Percentiles rank a stretch among this genome's conserved stretches.
These are phyloP conservation scores for Ochromonas danica DNA, from an alignment of 108 stramenopile species.

Conservation along the genomic window DNA sequence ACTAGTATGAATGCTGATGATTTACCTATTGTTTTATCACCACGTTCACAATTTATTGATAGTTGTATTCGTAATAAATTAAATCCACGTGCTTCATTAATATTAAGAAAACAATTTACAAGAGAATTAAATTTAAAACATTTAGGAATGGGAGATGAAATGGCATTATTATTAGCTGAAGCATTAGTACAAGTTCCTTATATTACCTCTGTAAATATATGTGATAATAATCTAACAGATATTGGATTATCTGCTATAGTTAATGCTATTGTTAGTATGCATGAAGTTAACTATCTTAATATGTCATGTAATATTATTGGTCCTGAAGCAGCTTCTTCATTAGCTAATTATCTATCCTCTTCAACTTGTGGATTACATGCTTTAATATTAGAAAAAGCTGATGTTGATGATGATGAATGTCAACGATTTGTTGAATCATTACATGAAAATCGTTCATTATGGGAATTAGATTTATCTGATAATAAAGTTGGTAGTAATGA, in stretches of 20 bases:
- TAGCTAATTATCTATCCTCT: background rate
- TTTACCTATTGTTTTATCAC: conserved; percentile 23
- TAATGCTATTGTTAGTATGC: background rate
- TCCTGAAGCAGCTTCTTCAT: background rate
- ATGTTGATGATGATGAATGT: conserved; percentile 47
- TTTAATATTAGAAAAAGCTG: conserved; percentile 32
- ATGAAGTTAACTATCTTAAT: background rate
- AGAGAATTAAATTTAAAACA: background rate
- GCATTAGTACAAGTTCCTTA: conserved; percentile 17
- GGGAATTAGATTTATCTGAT: conserved; percentile 30
- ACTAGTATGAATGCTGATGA: too few relatives aligned
- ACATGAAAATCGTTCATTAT: conserved; percentile 2
- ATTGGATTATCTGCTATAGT: background rate
- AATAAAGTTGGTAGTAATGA: conserved; percentile 39
- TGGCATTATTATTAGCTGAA: conserved; percentile 21
- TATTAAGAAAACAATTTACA: conserved; percentile 20
- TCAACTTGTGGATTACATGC: conserved; percentile 3
- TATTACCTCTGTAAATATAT: background rate
- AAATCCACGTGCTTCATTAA: conserved; percentile 29
- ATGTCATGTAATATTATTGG: conserved; percentile 9
- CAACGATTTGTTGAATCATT: conserved; percentile 31
- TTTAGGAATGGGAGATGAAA: conserved; percentile 19
- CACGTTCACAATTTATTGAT: conserved; percentile 24
- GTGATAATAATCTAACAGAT: conserved; percentile 29
- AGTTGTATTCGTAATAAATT: background rate